Percentiles rank a stretch among this genome's conserved stretches.
These are phyloP conservation scores for Glebionis coronaria DNA, from an alignment of 129 eudicot species.

Conservation along the genomic window DNA sequence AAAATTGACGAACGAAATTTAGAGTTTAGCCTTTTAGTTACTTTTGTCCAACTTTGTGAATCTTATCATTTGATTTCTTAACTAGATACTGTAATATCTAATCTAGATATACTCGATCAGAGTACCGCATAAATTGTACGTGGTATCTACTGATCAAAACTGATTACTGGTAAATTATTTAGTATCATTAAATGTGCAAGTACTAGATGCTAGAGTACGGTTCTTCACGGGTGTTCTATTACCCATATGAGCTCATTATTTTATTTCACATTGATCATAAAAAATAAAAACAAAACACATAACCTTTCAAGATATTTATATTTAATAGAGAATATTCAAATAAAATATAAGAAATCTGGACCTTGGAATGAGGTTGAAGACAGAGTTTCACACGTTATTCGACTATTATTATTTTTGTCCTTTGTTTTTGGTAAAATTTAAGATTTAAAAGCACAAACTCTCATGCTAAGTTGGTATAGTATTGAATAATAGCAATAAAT, in stretches of 20 bases:
- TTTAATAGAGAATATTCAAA: not conserved
- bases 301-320: constrained; percentile 1
- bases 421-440: not conserved
- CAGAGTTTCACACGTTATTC: constrained; percentile 41
- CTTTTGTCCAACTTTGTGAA: no score
- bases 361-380: constrained; percentile 31
- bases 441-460: constrained; percentile 27
- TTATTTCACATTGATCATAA: not conserved
- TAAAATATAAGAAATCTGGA: constrained; percentile 11
- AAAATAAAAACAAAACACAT: not conserved
- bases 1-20: no score
- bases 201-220: constrained; percentile 32
- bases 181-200: constrained; percentile 14
- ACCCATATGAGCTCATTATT: constrained; percentile 11
- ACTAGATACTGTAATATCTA: no score
- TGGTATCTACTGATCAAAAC: no score
- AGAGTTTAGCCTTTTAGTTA: no score
- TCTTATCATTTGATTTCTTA: no score
- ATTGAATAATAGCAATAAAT: constrained; percentile 7
- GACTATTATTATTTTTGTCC: constrained; percentile 17
- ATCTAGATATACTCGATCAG: not conserved
- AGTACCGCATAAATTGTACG: not conserved
- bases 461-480: constrained; percentile 28
- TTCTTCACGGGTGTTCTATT: constrained; percentile 18
- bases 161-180: no score